These are phyloP conservation scores for Penicillium olsonii DNA, from an alignment of 2,329 filamentous ascomycete species.

Conservation along the genomic window DNA sequence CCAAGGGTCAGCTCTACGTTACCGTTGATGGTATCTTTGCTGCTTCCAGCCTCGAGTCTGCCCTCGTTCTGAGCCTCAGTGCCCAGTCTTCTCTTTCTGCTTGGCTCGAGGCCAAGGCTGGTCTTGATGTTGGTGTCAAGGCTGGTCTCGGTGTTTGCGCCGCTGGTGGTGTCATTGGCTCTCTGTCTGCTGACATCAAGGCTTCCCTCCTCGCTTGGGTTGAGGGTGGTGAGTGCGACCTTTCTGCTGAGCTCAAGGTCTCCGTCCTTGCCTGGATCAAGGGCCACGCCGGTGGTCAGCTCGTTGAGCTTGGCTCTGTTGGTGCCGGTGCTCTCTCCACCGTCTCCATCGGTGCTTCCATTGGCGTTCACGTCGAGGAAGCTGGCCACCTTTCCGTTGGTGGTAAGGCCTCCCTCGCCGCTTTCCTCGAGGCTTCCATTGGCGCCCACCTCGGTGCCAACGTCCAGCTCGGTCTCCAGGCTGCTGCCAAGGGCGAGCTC, in stretches of 20 bases:
- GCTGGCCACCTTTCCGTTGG: conserved; percentile 30
- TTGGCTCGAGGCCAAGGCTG: conserved; percentile 28
- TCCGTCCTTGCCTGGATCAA: conserved; percentile 36
- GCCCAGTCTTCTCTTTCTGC: conserved; percentile 31
- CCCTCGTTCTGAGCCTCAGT: conserved; percentile 33
- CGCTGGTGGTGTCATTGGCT: conserved; percentile 33
- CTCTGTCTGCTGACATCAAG: conserved; percentile 35
- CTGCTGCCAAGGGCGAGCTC: conserved; percentile 31
- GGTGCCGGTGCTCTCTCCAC: conserved; percentile 30
- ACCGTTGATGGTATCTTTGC: conserved; percentile 39
- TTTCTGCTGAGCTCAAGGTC: conserved; percentile 31
- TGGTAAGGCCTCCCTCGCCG: conserved; percentile 32
- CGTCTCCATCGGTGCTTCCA: conserved; percentile 36
- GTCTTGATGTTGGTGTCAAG: conserved; percentile 31
- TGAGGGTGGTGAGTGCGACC: conserved; percentile 26
- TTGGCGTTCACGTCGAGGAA: conserved; percentile 32
- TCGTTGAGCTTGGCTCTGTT: conserved; percentile 30
- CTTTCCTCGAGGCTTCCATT: conserved; percentile 35
- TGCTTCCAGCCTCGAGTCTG: conserved; percentile 26
- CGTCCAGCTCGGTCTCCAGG: conserved; percentile 31
- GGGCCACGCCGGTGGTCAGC: conserved; percentile 28
- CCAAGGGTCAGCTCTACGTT: conserved; percentile 38
- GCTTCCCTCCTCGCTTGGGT: conserved; percentile 35
- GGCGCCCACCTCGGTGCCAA: conserved; percentile 29
- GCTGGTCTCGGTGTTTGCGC: conserved; percentile 37